phyloP scores from a whole-genome alignment of 2,329 filamentous ascomycete species.

The Aspergillus novofumigatus region DNA sequence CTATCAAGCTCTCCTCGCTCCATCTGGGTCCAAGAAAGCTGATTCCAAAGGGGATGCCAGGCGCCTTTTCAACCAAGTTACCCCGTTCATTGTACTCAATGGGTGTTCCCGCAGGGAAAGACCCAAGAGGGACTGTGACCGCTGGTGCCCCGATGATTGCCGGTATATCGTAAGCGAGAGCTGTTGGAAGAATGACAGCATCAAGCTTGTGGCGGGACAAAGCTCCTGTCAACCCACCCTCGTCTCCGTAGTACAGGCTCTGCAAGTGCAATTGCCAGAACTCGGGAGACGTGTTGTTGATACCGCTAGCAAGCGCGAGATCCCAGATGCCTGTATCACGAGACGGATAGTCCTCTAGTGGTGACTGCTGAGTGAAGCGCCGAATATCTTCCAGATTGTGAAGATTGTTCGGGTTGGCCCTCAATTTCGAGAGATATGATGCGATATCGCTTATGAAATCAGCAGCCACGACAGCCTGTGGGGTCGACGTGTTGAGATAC shows the following conservation, averaged over 20 bases:
- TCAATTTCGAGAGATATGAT: constrained; percentile 54
- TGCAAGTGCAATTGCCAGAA: constrained; percentile 57
- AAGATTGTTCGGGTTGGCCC: constrained; percentile 55
- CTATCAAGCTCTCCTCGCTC: constrained; percentile 59
- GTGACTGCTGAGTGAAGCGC: constrained; percentile 52
- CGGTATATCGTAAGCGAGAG: constrained; percentile 45
- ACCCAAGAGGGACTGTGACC: constrained; percentile 61
- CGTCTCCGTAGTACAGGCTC: constrained; percentile 52
- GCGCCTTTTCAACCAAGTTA: constrained; percentile 50
- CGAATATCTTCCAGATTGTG: constrained; percentile 49
- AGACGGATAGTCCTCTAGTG: constrained; percentile 56
- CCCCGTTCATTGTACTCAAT: constrained; percentile 40
- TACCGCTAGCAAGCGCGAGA: constrained; percentile 47
- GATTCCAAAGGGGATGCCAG: constrained; percentile 59
- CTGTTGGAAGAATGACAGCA: constrained; percentile 59
- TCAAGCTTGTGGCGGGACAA: constrained; percentile 55
- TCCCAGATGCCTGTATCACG: constrained; percentile 59
- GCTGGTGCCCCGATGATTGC: constrained; percentile 58
- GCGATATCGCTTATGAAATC: constrained; percentile 59
- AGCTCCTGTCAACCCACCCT: constrained; percentile 59
- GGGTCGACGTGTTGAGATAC: constrained; percentile 38
- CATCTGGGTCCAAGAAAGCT: constrained; percentile 59
- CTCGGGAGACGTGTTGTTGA: constrained; percentile 52
- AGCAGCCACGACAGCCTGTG: constrained; percentile 45
- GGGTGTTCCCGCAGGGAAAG: constrained; percentile 47